Conservation (phyloP, 805 yeast species). For the Nakazawaea ambrosiae region DNA sequence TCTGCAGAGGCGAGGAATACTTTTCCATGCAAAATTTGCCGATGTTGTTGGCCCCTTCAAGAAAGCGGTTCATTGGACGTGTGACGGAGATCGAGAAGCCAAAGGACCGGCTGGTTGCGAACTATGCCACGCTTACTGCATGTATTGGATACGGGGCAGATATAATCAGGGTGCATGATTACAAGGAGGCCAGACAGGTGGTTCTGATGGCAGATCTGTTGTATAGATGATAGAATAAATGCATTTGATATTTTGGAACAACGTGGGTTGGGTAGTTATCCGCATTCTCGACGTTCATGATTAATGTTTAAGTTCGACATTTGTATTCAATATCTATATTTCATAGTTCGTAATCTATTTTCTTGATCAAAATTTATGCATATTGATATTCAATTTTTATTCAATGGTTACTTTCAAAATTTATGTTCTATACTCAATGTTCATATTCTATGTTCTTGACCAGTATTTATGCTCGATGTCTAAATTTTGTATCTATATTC, state of each 20-base stretch:
- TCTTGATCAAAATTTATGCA: too few species aligned
- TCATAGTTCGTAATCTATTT: too few species aligned
- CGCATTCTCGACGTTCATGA: too few species aligned
- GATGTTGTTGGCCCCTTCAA: constrained; percentile 76
- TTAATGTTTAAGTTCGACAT: too few species aligned
- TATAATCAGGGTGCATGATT: constrained; percentile 86
- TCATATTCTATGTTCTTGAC: too few species aligned
- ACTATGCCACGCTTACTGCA: constrained; percentile 68
- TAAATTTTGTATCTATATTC: too few species aligned
- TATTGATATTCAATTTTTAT: too few species aligned
- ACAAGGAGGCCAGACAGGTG: constrained; percentile 39
- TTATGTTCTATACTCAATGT: too few species aligned
- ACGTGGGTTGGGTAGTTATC: too few species aligned
- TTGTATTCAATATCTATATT: too few species aligned
- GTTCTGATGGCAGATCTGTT: constrained; percentile 4
- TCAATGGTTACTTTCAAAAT: too few species aligned
- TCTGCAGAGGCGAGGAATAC: constrained; percentile 22
- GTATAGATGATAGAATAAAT: not conserved
- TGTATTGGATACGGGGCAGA: constrained; percentile 70
- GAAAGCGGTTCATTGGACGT: constrained; percentile 81
- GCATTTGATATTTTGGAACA: constrained; percentile 4
- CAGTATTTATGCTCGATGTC: too few species aligned
- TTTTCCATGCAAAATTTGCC: constrained; percentile 50
- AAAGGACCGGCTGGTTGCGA: constrained; percentile 62
- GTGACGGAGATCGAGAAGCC: constrained; percentile 55